phyloP scores from a whole-genome alignment of 768 basidiomycete species.

The Rubroboletus satanas region DNA sequence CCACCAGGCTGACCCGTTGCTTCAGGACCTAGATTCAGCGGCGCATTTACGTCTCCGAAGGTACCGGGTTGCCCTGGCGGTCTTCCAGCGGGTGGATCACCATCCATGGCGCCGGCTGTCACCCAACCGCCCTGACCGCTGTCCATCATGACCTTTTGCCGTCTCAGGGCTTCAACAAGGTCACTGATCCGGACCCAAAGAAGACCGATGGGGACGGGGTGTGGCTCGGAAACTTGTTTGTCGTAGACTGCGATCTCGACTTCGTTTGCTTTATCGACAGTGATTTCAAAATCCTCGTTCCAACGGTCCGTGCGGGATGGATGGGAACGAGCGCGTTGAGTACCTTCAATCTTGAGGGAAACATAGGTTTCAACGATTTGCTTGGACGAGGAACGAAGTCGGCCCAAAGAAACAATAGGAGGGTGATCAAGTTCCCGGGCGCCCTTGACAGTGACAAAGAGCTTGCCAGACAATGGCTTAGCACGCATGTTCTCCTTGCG shows the following conservation, averaged over 20 bases:
- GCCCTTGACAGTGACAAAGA: constrained; percentile 82
- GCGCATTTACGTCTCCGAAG: constrained; percentile 43
- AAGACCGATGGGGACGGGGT: constrained; percentile 88
- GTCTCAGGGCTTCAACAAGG: constrained; percentile 85
- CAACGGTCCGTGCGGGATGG: constrained; percentile 93
- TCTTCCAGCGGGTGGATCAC: constrained; percentile 46
- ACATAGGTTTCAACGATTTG: constrained; percentile 79
- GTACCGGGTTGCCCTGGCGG: constrained; percentile 49
- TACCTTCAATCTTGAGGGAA: constrained; percentile 94
- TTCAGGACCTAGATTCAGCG: constrained; percentile 36
- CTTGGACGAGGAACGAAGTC: constrained; percentile 76
- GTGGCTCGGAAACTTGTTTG: constrained; percentile 74
- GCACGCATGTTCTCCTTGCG: constrained; percentile 88
- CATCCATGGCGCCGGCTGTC: constrained; percentile 86
- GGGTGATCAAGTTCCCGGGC: constrained; percentile 96
- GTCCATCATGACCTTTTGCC: constrained; percentile 89
- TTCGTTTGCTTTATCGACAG: constrained; percentile 97
- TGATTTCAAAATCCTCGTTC: constrained; percentile 96
- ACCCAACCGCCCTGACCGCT: constrained; percentile 92
- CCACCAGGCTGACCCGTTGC: constrained; percentile 28
- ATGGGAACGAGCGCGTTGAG: constrained; percentile 86
- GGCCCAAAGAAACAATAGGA: constrained; percentile 57
- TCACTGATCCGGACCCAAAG: constrained; percentile 94
- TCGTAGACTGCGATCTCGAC: constrained; percentile 96
- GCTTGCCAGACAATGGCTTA: constrained; percentile 92